Conservation (phyloP, 441 rosid species). For the Theobroma grandiflorum region DNA sequence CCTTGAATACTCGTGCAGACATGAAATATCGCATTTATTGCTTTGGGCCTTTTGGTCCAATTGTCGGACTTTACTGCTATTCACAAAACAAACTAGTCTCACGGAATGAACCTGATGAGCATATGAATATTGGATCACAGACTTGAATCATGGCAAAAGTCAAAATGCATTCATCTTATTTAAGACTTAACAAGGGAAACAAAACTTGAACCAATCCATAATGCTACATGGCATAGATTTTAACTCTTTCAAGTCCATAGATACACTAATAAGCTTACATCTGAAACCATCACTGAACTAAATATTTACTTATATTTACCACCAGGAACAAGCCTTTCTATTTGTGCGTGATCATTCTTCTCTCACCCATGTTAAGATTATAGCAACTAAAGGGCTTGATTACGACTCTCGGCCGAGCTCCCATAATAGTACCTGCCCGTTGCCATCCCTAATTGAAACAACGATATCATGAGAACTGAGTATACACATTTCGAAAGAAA, state of each 20-base stretch:
- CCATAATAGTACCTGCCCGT: neutral
- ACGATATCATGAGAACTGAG: neutral
- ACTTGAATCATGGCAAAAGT: neutral
- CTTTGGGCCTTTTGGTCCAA: neutral
- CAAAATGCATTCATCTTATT: neutral
- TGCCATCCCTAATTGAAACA: neutral
- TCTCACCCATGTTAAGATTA: neutral
- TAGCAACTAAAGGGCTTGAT: neutral
- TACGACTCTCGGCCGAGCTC: neutral
- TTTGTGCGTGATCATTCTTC: neutral
- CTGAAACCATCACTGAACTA: neutral
- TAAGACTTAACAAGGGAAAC: neutral
- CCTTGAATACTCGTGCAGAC: neutral
- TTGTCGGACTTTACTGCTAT: neutral
- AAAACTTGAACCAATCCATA: neutral
- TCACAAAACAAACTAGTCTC: neutral
- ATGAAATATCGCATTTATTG: neutral
- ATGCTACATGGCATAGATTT: neutral
- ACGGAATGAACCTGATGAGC: neutral
- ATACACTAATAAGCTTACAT: slow-evolving; percentile 19
- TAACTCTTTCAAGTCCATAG: neutral
- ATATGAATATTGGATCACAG: neutral
- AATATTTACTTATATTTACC: neutral
- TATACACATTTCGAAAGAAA: neutral
- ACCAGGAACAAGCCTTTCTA: neutral